Percentiles rank a stretch among this genome's conserved stretches.
These are phyloP conservation scores for Dioscorea dumetorum DNA, from an alignment of 106 monocot genomes.

Conservation along the genomic window DNA sequence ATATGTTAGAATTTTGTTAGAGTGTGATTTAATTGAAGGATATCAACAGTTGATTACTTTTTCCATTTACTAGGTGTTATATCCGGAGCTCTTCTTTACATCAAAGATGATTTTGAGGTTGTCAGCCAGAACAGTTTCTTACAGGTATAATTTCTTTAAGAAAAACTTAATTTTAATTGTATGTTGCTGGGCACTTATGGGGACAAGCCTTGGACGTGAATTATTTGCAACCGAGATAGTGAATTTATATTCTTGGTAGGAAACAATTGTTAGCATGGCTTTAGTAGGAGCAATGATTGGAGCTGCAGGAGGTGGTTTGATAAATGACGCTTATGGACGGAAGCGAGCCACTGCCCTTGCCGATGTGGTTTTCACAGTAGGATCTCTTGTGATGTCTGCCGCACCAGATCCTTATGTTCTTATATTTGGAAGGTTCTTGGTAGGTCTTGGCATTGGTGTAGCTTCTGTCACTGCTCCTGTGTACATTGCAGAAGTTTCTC, in stretches of 20 bases:
- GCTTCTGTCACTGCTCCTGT: slow-evolving; percentile 95
- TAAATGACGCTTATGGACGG: slow-evolving; percentile 86
- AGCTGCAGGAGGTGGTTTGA: slow-evolving; percentile 75
- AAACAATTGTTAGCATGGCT: slow-evolving; percentile 99
- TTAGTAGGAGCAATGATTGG: slow-evolving; percentile 85
- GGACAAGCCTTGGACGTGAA: too few relatives aligned
- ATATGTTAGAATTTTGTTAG: too few relatives aligned
- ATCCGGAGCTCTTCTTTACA: slow-evolving; percentile 92
- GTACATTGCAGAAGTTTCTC: slow-evolving; percentile 92
- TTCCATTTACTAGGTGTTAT: slow-evolving; percentile 60
- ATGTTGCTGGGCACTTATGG: too few relatives aligned
- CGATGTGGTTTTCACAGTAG: slow-evolving; percentile 62
- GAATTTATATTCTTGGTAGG: slow-evolving; percentile 28
- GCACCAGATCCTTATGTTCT: slow-evolving; percentile 76
- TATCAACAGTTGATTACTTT: too few relatives aligned
- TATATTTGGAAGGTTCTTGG: slow-evolving; percentile 75
- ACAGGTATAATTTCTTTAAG: slow-evolving; percentile 39
- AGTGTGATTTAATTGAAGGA: too few relatives aligned
- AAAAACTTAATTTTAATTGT: too few relatives aligned
- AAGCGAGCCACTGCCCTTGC: slow-evolving; percentile 80
- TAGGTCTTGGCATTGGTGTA: slow-evolving; percentile 82
- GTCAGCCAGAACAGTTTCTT: slow-evolving; percentile 65
- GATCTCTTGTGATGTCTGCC: slow-evolving; percentile 82
- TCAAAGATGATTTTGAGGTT: slow-evolving; percentile 62
- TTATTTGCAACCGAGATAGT: background rate